phyloP scores from a whole-genome alignment of 2,329 filamentous ascomycete genomes.

The Pseudocercospora eumusae region DNA sequence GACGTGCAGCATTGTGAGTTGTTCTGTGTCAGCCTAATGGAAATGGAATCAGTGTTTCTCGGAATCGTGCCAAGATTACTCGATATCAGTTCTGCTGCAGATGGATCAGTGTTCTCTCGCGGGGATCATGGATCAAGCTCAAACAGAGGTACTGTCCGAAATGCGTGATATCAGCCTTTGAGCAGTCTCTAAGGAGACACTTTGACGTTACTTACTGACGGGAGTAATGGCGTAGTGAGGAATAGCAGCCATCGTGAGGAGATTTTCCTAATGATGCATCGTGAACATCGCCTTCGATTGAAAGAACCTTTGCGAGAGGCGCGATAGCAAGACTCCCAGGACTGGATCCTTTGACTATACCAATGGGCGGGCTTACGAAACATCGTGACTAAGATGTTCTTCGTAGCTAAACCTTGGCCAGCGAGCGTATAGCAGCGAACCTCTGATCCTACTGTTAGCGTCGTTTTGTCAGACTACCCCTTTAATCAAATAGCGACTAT shows the following conservation, averaged over 20 bases:
- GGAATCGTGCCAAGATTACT: slow-evolving; percentile 17
- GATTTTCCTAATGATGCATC: slow-evolving; percentile 21
- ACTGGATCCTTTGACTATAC: slow-evolving; percentile 2
- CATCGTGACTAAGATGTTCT: slow-evolving; percentile 20
- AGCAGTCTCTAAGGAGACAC: no score
- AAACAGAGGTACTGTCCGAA: slow-evolving; percentile 2
- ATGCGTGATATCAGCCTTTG: no score
- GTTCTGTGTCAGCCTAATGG: no score
- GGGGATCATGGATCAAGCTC: no score
- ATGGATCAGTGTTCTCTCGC: no score
- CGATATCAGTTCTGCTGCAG: slow-evolving; percentile 18
- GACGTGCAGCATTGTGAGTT: slow-evolving; percentile 11
- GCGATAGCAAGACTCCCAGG: neutral
- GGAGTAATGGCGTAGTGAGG: neutral
- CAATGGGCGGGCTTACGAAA: slow-evolving; percentile 15
- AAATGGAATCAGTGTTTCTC: no score
- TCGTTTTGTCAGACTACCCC: no score
- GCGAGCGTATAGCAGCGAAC: neutral
- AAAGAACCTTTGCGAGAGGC: slow-evolving; percentile 13
- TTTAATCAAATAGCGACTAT: no score
- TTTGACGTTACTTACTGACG: neutral
- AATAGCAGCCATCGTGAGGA: slow-evolving; percentile 14
- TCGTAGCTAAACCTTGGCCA: slow-evolving; percentile 11
- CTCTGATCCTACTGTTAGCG: no score
- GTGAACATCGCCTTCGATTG: neutral